These are phyloP conservation scores for Athelia sp. DNA, from an alignment of 1,284 basidiomycete genomes.

Conservation along the genomic window DNA sequence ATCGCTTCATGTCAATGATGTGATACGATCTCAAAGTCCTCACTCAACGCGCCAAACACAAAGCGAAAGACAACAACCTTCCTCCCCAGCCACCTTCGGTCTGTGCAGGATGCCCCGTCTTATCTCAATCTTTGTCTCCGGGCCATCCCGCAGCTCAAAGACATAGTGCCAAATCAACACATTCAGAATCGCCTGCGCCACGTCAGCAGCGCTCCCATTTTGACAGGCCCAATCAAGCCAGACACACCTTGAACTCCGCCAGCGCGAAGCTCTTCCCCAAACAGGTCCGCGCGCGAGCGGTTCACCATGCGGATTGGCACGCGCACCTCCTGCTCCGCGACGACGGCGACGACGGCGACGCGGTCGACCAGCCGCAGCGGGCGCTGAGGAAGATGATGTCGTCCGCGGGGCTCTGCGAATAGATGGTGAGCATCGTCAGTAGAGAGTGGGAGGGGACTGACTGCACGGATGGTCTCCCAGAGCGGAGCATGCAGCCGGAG, in stretches of 20 bases:
- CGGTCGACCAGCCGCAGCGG: slow-evolving; percentile 24
- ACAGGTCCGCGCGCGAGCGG: slow-evolving; percentile 34
- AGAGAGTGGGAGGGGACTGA: slow-evolving; percentile 25
- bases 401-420: slow-evolving; percentile 31
- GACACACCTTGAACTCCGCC: slow-evolving; percentile 14
- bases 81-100: slow-evolving; percentile 11
- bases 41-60: slow-evolving; percentile 7
- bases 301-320: slow-evolving; percentile 28
- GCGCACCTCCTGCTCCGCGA: slow-evolving; percentile 33
- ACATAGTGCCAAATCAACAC: slow-evolving; percentile 15
- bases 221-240: neutral
- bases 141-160: slow-evolving; percentile 14
- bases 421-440: slow-evolving; percentile 24
- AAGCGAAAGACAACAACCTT: slow-evolving; percentile 7
- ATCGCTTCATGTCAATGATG: too few relatives aligned
- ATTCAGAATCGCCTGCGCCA: slow-evolving; percentile 7
- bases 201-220: neutral
- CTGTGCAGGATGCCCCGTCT: slow-evolving; percentile 6
- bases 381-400: slow-evolving; percentile 37
- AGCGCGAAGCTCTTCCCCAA: slow-evolving; percentile 26
- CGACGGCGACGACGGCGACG: slow-evolving; percentile 25
- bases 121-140: slow-evolving; percentile 14
- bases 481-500: slow-evolving; percentile 40
- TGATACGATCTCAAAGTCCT: too few relatives aligned
- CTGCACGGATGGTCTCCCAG: slow-evolving; percentile 31